A percentile compares a stretch with the other conserved stretches of the same genome.
These are phyloP conservation scores for Ramularia collo-cygni DNA, from an alignment of 2,329 filamentous ascomycete genomes.

Conservation along the genomic window DNA sequence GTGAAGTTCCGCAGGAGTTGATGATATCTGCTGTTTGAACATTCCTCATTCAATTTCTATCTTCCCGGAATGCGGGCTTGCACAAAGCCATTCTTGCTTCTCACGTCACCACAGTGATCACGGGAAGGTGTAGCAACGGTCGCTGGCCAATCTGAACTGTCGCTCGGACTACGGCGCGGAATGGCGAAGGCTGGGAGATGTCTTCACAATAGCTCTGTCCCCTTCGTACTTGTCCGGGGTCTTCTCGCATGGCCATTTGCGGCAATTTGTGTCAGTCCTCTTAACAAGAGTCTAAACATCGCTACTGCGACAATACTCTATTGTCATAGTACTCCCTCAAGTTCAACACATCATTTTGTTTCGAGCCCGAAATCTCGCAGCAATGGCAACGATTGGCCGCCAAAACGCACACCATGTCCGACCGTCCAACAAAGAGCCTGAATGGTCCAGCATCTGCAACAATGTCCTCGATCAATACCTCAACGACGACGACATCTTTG, in stretches of 20 bases:
- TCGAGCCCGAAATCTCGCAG: not conserved
- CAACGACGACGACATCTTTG: slow-evolving; percentile 48
- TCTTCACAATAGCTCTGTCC: slow-evolving; percentile 21
- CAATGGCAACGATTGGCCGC: slow-evolving; percentile 19
- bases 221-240: slow-evolving; percentile 10
- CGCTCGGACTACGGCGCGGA: slow-evolving; percentile 21
- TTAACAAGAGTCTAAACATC: slow-evolving; percentile 5
- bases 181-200: slow-evolving; percentile 18
- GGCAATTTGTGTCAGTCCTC: slow-evolving; percentile 3
- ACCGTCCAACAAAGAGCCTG: slow-evolving; percentile 45
- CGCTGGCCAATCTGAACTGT: slow-evolving; percentile 14
- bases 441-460: slow-evolving; percentile 52
- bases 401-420: slow-evolving; percentile 32
- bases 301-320: not conserved
- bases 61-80: slow-evolving; percentile 14
- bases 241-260: slow-evolving; percentile 11
- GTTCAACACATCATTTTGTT: too few species aligned
- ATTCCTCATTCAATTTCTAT: slow-evolving; percentile 15
- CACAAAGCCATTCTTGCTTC: slow-evolving; percentile 20
- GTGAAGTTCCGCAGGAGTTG: too few species aligned
- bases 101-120: slow-evolving; percentile 13
- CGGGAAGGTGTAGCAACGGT: slow-evolving; percentile 8
- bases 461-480: slow-evolving; percentile 59
- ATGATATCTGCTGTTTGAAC: too few species aligned
- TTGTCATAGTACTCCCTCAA: not conserved